Evolutionary conservation across 2,329 filamentous ascomycete species (phyloP).

Genomic region (Penicillium sp.): DNA sequence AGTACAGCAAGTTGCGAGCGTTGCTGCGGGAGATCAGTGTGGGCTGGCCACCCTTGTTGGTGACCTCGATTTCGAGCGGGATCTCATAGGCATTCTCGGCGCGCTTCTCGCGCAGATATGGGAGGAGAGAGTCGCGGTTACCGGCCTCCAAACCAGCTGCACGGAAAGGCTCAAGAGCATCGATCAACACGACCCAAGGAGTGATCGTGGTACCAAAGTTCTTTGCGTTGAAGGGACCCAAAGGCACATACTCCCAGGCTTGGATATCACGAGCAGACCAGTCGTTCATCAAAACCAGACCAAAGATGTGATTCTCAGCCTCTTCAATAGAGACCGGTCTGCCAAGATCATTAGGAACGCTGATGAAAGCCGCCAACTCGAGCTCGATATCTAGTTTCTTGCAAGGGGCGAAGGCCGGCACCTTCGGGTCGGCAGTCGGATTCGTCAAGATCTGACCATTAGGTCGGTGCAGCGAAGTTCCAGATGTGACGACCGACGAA

Average conservation of each 20-base stretch:
- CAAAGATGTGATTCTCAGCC: conserved; percentile 68
- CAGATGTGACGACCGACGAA: conserved; percentile 68
- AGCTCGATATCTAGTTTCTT: conserved; percentile 71
- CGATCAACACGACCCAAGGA: conserved; percentile 70
- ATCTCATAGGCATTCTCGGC: conserved; percentile 61
- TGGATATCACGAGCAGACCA: conserved; percentile 82
- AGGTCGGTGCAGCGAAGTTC: conserved; percentile 66
- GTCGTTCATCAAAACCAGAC: conserved; percentile 77
- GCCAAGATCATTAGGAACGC: conserved; percentile 59
- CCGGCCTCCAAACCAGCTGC: conserved; percentile 47
- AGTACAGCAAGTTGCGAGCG: conserved; percentile 67
- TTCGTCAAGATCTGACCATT: conserved; percentile 67
- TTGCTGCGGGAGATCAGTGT: conserved; percentile 57
- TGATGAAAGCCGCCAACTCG: conserved; percentile 71
- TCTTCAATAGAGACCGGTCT: conserved; percentile 56
- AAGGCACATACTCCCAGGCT: conserved; percentile 74
- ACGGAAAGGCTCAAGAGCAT: conserved; percentile 66
- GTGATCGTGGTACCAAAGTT: conserved; percentile 75
- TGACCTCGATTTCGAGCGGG: conserved; percentile 57
- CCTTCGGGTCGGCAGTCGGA: conserved; percentile 55
- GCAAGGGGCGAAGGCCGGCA: conserved; percentile 58
- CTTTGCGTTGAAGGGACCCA: conserved; percentile 78
- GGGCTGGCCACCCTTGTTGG: conserved; percentile 43
- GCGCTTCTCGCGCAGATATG: conserved; percentile 59
- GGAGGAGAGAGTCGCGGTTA: conserved; percentile 52